Evolutionary conservation across 768 basidiomycete genomes (phyloP).

Genomic region (Suillus cothurnatus): DNA sequence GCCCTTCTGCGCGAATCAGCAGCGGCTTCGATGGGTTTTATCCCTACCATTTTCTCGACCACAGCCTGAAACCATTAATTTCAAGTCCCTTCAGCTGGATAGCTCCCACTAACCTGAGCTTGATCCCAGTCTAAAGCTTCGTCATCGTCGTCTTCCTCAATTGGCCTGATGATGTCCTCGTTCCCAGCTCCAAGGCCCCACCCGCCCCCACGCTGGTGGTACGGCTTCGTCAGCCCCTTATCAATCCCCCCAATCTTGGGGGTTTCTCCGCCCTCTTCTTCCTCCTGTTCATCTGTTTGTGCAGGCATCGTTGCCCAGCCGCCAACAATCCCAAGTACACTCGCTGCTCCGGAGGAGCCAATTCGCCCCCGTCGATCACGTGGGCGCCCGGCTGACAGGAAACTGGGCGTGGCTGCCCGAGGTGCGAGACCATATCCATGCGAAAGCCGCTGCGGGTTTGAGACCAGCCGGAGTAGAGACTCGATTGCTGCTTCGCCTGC

Average conservation of each 20-base stretch:
- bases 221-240: conserved; percentile 8
- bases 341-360: conserved; percentile 40
- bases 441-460: conserved; percentile 46
- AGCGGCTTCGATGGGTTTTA: conserved; percentile 35
- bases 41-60: conserved; percentile 62
- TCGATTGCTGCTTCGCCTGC: conserved; percentile 68
- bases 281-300: conserved; percentile 35
- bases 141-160: conserved; percentile 66
- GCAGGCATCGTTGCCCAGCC: conserved; percentile 32
- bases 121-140: conserved; percentile 69
- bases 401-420: conserved; percentile 52
- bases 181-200: conserved; percentile 73
- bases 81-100: not conserved
- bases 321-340: conserved; percentile 31
- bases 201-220: conserved; percentile 53
- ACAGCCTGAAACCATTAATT: conserved; percentile 39
- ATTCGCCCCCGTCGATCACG: conserved; percentile 81
- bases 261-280: conserved; percentile 58
- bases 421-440: conserved; percentile 28
- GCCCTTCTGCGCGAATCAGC: conserved; percentile 31
- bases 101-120: conserved; percentile 50
- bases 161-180: conserved; percentile 47
- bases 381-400: conserved; percentile 72
- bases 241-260: conserved; percentile 54
- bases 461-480: conserved; percentile 66